Base-by-base conservation (phyloP, 805 yeast genomes). In the Isabelozyma pseudorhagii region DNA sequence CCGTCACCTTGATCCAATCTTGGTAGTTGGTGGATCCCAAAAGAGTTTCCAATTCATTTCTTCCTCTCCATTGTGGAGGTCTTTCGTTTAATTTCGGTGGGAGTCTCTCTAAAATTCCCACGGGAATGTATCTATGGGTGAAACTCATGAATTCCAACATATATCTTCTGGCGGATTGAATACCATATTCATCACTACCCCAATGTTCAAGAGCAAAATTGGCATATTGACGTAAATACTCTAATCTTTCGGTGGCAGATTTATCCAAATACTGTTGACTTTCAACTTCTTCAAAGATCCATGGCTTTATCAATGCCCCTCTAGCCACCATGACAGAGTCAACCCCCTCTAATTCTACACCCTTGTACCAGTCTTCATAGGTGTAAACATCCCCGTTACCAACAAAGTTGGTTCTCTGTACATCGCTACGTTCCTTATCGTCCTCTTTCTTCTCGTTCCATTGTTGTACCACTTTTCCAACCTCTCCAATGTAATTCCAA, bases 261-360 rank as follows among this genome's bases (percentile, higher is more conserved):
- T 93, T 94, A 67, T 94, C 99, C 54, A 94, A 69, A 66, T 90
- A 84, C 68, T 94, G 98, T 59, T 84, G 83, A 6, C 93, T 77
- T 50, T 93, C 96, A 49, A 94, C 81, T 70, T 94, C 99, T 72
- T 94, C 97, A 59, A 93, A 94, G 46, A 94, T 89, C 99, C 99
- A 94, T 36, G 99, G 99, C 70, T 94, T 94, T 65, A 94, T 92
- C 55, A 94, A 79, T 1, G 98, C 98, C 49, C 98, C 99, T 62
- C 99, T 81, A 3, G 98, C 99, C 48, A 94, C 89, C 97, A 96
- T 94, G 14, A 91, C 96, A 29, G 94, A 83, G 70, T 94, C 99
- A 50, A 93, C 84, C 18, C 87, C 87, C 29, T 80, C 80, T 44
- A 83, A 79, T 27, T 72, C 68, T 40, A 84, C 75, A 9, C 87